phyloP scores from a whole-genome alignment of 2,329 filamentous ascomycete genomes.

The Fusarium decemcellulare region DNA sequence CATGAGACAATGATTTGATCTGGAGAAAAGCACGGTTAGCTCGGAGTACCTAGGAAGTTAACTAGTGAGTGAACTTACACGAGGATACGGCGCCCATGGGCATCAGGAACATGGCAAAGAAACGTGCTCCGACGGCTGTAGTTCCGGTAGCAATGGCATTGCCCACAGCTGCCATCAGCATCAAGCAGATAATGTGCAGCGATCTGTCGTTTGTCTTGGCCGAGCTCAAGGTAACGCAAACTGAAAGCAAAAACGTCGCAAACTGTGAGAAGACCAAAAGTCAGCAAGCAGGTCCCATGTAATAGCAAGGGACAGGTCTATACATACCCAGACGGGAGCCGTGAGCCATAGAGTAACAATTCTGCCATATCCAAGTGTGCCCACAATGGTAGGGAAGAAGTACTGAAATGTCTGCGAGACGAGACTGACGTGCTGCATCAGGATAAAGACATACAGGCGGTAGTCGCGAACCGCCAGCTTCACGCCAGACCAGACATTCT shows the following conservation, averaged over 20 bases:
- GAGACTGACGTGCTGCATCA: slow-evolving; percentile 67
- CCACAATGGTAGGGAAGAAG: slow-evolving; percentile 76
- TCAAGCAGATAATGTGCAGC: slow-evolving; percentile 67
- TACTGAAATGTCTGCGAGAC: slow-evolving; percentile 72
- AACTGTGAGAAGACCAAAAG: slow-evolving; percentile 47
- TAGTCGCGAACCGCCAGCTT: slow-evolving; percentile 64
- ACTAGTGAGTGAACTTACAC: slow-evolving; percentile 47
- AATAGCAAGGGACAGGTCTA: slow-evolving; percentile 26
- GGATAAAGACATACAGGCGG: slow-evolving; percentile 66
- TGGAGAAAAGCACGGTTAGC: slow-evolving; percentile 16
- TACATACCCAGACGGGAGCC: slow-evolving; percentile 67
- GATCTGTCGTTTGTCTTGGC: slow-evolving; percentile 69
- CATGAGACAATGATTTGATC: slow-evolving; percentile 74
- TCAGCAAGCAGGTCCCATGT: not conserved
- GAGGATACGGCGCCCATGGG: slow-evolving; percentile 67
- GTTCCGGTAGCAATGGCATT: slow-evolving; percentile 70
- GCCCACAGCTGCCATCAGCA: slow-evolving; percentile 65
- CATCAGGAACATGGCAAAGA: slow-evolving; percentile 76
- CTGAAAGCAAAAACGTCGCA: slow-evolving; percentile 66
- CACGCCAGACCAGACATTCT: slow-evolving; percentile 60
- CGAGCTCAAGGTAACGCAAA: slow-evolving; percentile 68
- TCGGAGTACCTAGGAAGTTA: not conserved
- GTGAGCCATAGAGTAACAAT: slow-evolving; percentile 71
- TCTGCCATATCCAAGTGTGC: slow-evolving; percentile 70
- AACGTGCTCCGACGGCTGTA: slow-evolving; percentile 64